Evolutionary conservation across 495 filamentous ascomycete genomes (phyloP), one percentile per base, ranked within the genome.

Genomic region (Trichoderma gamsii): DNA sequence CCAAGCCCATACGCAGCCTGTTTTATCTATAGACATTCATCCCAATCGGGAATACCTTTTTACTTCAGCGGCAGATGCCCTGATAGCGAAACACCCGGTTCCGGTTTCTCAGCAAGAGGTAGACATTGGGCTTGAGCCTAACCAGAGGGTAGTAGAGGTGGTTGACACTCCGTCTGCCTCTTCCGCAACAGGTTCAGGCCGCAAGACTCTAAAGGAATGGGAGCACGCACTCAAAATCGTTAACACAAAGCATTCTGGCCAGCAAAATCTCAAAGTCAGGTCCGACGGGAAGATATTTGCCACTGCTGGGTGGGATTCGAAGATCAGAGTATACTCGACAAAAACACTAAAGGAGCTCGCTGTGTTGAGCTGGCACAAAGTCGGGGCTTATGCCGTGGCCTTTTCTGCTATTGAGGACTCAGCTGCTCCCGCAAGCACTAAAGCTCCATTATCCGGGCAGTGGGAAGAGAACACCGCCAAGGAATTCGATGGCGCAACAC

Each of bases 311-410:
- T 99, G 95, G 95, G 95, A 99, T 76, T 83, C 87, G 0, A 85
- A 86, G 52, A 79, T 92, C 0, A 79, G 95, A 21, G 88, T 98
- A 9, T 99, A 97, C 75, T 90, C 89, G 1, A 75, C 84, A 15
- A 92, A 89, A 73, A 90, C 87, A 0, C 84, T 97, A 84, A 90
- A 88, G 72, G 94, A 98, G 78, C 73, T 99, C 3, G 95, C 95
- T 5, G 95, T 98, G 69, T 78, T 98, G 70, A 97, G 96, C 78
- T 98, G 96, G 95, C 94, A 97, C 76, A 87, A 88, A 69, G 90
- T 90, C 44, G 94, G 95, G 21, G 92, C 90, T 71, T 97, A 96
- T 79, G 85, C 90, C n/a, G 85, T 89, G 63, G 89, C 88, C 23
- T 97, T 97, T 81, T 89, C 90, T 2, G 77, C 80, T 16, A 73